Evolutionary conservation across 2,329 filamentous ascomycete genomes (phyloP).

Genomic region (Colletotrichum gigasporum): DNA sequence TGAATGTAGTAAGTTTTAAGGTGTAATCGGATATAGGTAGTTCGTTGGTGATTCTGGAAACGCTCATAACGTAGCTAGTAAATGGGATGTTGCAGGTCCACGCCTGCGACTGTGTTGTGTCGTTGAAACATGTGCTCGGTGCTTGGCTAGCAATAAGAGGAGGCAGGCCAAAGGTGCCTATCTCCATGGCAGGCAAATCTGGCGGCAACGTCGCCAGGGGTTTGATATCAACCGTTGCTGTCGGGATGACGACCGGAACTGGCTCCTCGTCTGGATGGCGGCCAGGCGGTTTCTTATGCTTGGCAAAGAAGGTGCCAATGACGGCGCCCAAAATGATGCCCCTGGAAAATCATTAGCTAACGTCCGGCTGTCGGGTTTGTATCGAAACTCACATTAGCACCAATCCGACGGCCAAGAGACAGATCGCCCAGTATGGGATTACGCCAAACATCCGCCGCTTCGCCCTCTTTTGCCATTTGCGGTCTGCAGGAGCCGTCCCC

Average conservation of each 20-base stretch:
- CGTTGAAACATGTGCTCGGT: constrained; percentile 65
- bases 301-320: constrained; percentile 56
- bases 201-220: constrained; percentile 60
- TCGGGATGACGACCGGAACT: constrained; percentile 44
- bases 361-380: too few species aligned
- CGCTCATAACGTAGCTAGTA: constrained; percentile 53
- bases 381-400: constrained; percentile 51
- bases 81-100: constrained; percentile 71
- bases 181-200: constrained; percentile 61
- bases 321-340: constrained; percentile 66
- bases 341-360: constrained; percentile 8
- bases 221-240: constrained; percentile 57
- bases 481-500: constrained; percentile 37
- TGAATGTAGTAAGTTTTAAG: constrained; percentile 48
- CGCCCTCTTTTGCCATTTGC: constrained; percentile 60
- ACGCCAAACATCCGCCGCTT: constrained; percentile 66
- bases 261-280: constrained; percentile 36
- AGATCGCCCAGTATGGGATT: constrained; percentile 70
- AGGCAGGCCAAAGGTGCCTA: constrained; percentile 66
- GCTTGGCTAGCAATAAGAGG: constrained; percentile 59
- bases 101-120: constrained; percentile 62
- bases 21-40: constrained; percentile 50
- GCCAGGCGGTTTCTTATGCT: constrained; percentile 40
- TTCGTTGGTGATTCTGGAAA: constrained; percentile 42
- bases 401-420: constrained; percentile 57